Evolutionary conservation across 1,284 basidiomycete genomes (phyloP).

Genomic region (Boletellus deceptivus): DNA sequence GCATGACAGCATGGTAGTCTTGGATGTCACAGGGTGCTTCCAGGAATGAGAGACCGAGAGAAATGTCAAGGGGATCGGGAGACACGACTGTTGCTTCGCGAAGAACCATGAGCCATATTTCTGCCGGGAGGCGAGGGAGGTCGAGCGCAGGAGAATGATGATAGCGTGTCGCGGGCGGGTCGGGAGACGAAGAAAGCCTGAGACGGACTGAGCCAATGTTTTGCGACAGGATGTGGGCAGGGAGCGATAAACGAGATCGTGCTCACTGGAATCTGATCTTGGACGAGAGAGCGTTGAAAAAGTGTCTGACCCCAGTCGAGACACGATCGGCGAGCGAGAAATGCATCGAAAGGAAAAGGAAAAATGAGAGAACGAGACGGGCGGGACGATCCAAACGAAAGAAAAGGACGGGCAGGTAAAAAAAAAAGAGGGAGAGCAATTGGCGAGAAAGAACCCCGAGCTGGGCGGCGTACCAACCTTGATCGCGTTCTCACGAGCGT

Average conservation of each 20-base stretch:
- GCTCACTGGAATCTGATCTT: slow-evolving; percentile 22
- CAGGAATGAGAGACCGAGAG: slow-evolving; percentile 50
- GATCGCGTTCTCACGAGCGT: no score
- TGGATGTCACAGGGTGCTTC: slow-evolving; percentile 37
- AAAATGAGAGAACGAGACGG: neutral
- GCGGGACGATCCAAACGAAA: neutral
- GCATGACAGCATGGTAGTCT: slow-evolving; percentile 48
- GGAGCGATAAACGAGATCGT: neutral
- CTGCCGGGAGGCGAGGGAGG: slow-evolving; percentile 50
- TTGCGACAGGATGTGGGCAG: neutral
- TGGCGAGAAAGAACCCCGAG: neutral
- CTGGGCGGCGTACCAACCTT: no score
- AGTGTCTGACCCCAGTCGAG: slow-evolving; percentile 16
- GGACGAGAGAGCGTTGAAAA: slow-evolving; percentile 13
- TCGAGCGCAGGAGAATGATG: slow-evolving; percentile 32
- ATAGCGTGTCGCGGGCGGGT: slow-evolving; percentile 13
- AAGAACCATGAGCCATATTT: slow-evolving; percentile 60
- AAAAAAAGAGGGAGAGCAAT: neutral
- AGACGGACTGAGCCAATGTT: neutral
- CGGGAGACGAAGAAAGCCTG: slow-evolving; percentile 10
- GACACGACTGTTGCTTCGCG: slow-evolving; percentile 46
- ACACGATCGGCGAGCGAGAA: slow-evolving; percentile 7
- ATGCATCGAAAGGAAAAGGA: slow-evolving; percentile 12
- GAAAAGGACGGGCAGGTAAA: neutral
- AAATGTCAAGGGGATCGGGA: slow-evolving; percentile 46